Evolutionary conservation across 441 rosid species (phyloP).

Genomic region (Omphalea diandra): DNA sequence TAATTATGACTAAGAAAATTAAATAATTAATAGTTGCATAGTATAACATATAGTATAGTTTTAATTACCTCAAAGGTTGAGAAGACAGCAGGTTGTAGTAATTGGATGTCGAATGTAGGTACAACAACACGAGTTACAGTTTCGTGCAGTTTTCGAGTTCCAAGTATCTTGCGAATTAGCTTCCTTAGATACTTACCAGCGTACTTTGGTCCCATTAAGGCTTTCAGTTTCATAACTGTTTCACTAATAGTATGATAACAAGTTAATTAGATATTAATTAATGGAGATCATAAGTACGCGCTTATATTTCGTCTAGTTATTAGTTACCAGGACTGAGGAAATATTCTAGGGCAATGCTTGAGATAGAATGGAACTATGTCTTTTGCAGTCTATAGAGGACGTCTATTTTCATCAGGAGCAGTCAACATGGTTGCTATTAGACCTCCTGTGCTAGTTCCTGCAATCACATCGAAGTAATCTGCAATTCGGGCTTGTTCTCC

Average conservation of each 20-base stretch:
- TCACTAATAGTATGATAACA: too few species aligned
- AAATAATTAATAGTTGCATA: too few species aligned
- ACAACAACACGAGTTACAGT: slow-evolving; percentile 25
- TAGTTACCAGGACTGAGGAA: slow-evolving; percentile 26
- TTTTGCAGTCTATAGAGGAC: slow-evolving; percentile 27
- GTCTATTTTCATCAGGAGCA: slow-evolving; percentile 23
- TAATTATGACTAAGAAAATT: too few species aligned
- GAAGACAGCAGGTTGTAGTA: slow-evolving; percentile 25
- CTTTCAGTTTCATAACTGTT: background rate
- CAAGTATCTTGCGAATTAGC: slow-evolving; percentile 3
- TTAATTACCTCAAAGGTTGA: slow-evolving; percentile 27
- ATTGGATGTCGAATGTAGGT: slow-evolving; percentile 27
- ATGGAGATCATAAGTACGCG: background rate
- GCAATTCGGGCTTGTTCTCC: slow-evolving; percentile 27
- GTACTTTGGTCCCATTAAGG: slow-evolving; percentile 26
- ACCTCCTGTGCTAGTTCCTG: slow-evolving; percentile 33
- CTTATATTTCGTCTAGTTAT: background rate
- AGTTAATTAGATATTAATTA: too few species aligned
- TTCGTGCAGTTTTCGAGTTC: slow-evolving; percentile 17
- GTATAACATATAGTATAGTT: too few species aligned
- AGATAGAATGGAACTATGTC: slow-evolving; percentile 28
- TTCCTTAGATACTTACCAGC: slow-evolving; percentile 12
- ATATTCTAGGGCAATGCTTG: slow-evolving; percentile 27
- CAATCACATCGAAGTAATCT: slow-evolving; percentile 31
- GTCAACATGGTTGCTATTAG: slow-evolving; percentile 27